Percentiles rank a stretch among this genome's conserved stretches.
phyloP scores from a whole-genome alignment of 73 alveolate species.

The Paraurostyla sp. region DNA sequence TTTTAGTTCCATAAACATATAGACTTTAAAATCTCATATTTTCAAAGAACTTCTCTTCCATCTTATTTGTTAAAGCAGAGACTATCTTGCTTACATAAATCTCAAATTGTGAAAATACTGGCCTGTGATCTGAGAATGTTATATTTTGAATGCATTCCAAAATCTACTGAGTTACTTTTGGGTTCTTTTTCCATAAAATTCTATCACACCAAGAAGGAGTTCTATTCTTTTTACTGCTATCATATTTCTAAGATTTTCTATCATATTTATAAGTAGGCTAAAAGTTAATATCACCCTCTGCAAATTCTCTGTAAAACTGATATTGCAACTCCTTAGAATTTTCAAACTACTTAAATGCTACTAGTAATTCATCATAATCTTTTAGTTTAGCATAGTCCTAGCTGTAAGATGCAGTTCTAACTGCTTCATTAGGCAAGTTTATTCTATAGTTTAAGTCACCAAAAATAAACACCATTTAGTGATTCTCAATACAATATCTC shows the following conservation, averaged over 20 bases:
- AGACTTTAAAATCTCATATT: slow-evolving; percentile 47
- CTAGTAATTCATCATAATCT: slow-evolving; percentile 4
- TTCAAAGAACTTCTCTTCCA: slow-evolving; percentile 58
- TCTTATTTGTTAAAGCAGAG: slow-evolving; percentile 19
- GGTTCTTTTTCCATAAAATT: slow-evolving; percentile 74
- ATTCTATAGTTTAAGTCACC: slow-evolving; percentile 78
- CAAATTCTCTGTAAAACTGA: slow-evolving; percentile 39
- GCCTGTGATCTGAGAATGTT: slow-evolving; percentile 75
- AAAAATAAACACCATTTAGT: slow-evolving; percentile 43
- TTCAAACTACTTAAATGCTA: slow-evolving; percentile 4
- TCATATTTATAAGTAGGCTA: slow-evolving; percentile 96
- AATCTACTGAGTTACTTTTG: not conserved
- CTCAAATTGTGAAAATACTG: slow-evolving; percentile 60
- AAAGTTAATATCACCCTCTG: slow-evolving; percentile 91
- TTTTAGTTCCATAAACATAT: slow-evolving; percentile 12
- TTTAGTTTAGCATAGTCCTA: slow-evolving; percentile 20
- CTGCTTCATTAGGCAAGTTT: slow-evolving; percentile 41
- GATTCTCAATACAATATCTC: slow-evolving; percentile 49
- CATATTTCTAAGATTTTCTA: slow-evolving; percentile 81
- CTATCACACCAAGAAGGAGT: slow-evolving; percentile 98
- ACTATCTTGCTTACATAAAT: slow-evolving; percentile 44
- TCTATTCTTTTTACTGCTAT: slow-evolving; percentile 87
- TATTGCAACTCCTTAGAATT: slow-evolving; percentile 21
- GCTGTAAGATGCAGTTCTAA: not conserved
- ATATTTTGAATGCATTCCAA: slow-evolving; percentile 18